Evolutionary conservation across 257 asterid species (phyloP).

Genomic region (Fraxinus cuspidata): DNA sequence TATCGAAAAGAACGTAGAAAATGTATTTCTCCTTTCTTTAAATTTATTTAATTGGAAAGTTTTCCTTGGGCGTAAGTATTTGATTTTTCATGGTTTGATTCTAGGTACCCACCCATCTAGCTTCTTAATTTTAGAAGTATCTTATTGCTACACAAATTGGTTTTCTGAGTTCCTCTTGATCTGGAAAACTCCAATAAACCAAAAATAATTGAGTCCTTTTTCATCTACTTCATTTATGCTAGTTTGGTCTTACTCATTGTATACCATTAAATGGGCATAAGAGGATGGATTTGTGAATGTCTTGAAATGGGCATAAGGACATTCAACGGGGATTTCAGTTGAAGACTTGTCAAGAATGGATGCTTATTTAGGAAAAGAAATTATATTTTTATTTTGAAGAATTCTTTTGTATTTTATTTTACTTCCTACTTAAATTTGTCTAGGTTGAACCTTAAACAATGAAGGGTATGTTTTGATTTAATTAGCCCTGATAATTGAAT

Average conservation of each 20-base stretch:
- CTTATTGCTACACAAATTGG: not conserved
- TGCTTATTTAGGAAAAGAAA: not conserved
- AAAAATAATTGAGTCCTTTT: not conserved
- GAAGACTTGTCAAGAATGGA: no score
- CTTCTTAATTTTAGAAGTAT: not conserved
- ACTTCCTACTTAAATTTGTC: not conserved
- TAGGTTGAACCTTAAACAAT: no score
- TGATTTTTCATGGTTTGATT: not conserved
- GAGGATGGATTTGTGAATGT: not conserved
- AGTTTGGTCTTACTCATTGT: not conserved
- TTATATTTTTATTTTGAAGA: not conserved
- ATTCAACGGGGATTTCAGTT: not conserved
- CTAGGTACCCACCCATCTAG: not conserved
- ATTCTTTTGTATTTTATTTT: not conserved
- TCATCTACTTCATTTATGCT: not conserved
- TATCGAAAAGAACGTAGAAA: not conserved
- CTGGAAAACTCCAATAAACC: not conserved
- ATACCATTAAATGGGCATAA: not conserved
- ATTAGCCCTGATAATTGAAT: no score
- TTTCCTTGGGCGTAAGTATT: not conserved
- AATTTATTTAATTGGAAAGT: not conserved
- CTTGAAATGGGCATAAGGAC: not conserved
- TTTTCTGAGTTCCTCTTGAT: not conserved
- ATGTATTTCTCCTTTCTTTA: not conserved
- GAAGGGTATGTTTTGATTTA: no score